Evolutionary conservation across 139 green algal genomes (phyloP), one percentile per base, ranked within the genome.

Genomic region (Eudorina sp.): DNA sequence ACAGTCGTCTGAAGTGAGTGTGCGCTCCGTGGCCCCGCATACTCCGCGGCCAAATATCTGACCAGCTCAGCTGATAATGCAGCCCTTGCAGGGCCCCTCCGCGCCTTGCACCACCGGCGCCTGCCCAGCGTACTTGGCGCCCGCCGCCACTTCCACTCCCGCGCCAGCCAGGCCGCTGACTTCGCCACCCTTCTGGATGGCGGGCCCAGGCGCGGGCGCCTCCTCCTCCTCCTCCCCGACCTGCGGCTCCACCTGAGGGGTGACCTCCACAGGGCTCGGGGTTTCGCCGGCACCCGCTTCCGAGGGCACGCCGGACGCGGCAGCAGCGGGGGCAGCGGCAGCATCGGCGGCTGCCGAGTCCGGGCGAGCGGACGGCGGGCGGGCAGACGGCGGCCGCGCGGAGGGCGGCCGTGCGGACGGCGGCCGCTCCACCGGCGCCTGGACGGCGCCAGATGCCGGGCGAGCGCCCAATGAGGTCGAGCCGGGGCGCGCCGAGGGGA

Each of bases 71-170:
- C 27, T 46, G 14, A 84, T 25, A 8, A 40, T 40, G 77, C 77
- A 84, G 48, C 75, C 75, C 75, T 66, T 64, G 77, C 77, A 84
- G 5, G 53, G 53, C 53, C 53, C 53, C 18, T 53, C 53, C 2
- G 34, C 31, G 13, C 25, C 53, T 21, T 72, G 36, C 38, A 19
- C 77, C 53, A 72, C 53, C 19, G 53, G 53, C 77, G 53, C 53
- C 36, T 41, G 21, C 0, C 77, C 77, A 34, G 77, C 77, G 27
- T 72, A 73, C 77, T 84, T 84, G 31, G 77, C 77, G 23, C 77
- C 77, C 38, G 77, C 77, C 34, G 77, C 77, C 77, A 66, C 38
- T 38, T 84, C 77, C 53, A 84, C 36, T 31, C 77, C 77, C 27
- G 36, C 55, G 38, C 41, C 3, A 8, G 77, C 36, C 51, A 84